Percentiles rank a stretch among this genome's conserved stretches.
Evolutionary conservation across 2,329 filamentous ascomycete genomes (phyloP).

Genomic region (Cladosporium phlei): DNA sequence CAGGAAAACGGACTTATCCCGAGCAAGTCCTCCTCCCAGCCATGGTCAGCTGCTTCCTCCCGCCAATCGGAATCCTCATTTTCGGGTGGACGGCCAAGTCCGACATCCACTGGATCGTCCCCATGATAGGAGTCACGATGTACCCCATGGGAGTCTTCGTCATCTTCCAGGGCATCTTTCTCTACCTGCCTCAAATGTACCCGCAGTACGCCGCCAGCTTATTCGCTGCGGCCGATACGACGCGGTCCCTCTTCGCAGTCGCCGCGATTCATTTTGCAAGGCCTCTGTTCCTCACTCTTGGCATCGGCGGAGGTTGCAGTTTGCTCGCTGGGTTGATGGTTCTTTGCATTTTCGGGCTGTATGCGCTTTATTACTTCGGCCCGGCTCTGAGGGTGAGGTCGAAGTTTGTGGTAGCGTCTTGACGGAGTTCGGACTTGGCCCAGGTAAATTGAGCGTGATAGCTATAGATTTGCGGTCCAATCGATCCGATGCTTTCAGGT

Average conservation of each 20-base stretch:
- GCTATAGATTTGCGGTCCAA: no score
- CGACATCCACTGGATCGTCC: constrained; percentile 36
- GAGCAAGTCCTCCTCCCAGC: constrained; percentile 29
- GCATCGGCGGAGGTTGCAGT: constrained; percentile 13
- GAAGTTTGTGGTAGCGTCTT: no score
- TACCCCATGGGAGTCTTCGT: constrained; percentile 38
- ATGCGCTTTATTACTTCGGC: background rate
- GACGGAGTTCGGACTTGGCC: no score
- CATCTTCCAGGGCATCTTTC: constrained; percentile 40
- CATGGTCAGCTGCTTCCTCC: constrained; percentile 23
- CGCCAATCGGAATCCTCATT: constrained; percentile 28
- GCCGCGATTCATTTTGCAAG: constrained; percentile 57
- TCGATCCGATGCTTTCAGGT: no score
- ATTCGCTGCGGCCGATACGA: constrained; percentile 59
- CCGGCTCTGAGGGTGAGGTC: background rate
- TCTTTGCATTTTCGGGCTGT: constrained; percentile 5
- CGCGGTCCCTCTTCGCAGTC: constrained; percentile 54
- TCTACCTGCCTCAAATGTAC: constrained; percentile 38
- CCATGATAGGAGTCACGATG: constrained; percentile 38
- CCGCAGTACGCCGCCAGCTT: constrained; percentile 50
- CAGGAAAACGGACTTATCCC: constrained; percentile 20
- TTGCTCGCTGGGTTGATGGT: constrained; percentile 11
- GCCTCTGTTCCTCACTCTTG: constrained; percentile 40
- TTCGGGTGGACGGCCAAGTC: constrained; percentile 29
- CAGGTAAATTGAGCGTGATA: no score